phyloP scores from a whole-genome alignment of 2,329 filamentous ascomycete species.

The Fusarium nematophilum region DNA sequence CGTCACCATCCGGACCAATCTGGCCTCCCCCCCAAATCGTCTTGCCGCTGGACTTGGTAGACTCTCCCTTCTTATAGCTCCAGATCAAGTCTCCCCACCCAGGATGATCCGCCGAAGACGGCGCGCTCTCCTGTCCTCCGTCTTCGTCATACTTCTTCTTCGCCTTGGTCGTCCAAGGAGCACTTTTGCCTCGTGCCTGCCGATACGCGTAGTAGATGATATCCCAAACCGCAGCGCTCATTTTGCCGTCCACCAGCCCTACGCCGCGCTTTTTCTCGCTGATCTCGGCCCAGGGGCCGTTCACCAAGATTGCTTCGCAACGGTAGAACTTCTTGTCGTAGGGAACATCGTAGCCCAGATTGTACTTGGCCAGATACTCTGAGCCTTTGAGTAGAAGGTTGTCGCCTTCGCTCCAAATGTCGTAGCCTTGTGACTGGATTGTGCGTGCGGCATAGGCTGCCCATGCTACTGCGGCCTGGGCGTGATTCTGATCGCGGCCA shows the following conservation, averaged over 20 bases:
- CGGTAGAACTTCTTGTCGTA: slow-evolving; percentile 52
- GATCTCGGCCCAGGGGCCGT: slow-evolving; percentile 49
- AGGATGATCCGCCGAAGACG: not conserved
- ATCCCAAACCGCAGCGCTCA: not conserved
- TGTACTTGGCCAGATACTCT: slow-evolving; percentile 55
- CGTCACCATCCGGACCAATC: slow-evolving; percentile 3
- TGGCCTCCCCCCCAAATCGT: slow-evolving; percentile 9
- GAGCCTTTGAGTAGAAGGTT: slow-evolving; percentile 50
- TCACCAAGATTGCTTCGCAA: slow-evolving; percentile 54
- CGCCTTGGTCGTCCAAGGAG: not conserved
- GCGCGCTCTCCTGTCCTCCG: not conserved
- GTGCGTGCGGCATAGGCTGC: slow-evolving; percentile 48
- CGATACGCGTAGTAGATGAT: slow-evolving; percentile 3
- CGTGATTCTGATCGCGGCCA: slow-evolving; percentile 52
- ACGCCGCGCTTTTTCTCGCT: slow-evolving; percentile 7
- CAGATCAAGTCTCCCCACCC: slow-evolving; percentile 8
- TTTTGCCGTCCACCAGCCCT: not conserved
- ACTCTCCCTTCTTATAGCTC: not conserved
- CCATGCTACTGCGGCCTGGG: slow-evolving; percentile 49
- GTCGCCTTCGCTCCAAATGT: slow-evolving; percentile 47
- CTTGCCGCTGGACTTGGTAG: not conserved
- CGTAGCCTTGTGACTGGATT: slow-evolving; percentile 50
- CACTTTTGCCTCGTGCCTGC: not conserved
- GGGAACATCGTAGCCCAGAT: slow-evolving; percentile 48
- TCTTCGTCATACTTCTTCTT: not conserved